phyloP scores from a whole-genome alignment of 2,329 filamentous ascomycete species.

The Xylaria sp. region DNA sequence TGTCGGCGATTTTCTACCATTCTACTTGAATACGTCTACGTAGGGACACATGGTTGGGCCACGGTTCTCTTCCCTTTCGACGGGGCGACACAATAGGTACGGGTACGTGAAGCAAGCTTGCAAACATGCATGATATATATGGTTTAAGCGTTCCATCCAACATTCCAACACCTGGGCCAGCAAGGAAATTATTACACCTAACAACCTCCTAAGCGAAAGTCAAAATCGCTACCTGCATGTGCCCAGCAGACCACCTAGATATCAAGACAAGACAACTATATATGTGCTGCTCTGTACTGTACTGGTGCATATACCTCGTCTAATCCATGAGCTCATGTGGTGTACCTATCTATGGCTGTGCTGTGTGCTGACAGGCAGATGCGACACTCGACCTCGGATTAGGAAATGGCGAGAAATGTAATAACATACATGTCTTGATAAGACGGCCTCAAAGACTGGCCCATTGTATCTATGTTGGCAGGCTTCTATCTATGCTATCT shows the following conservation, averaged over 20 bases:
- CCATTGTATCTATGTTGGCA: conserved; percentile 16
- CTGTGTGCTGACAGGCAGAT: conserved; percentile 16
- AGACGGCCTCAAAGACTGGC: conserved; percentile 20
- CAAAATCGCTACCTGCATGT: conserved; percentile 15
- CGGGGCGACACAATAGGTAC: conserved; percentile 13
- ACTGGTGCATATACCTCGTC: not conserved
- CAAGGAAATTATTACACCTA: conserved; percentile 18
- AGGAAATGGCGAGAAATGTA: conserved; percentile 14
- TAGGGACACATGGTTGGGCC: not conserved
- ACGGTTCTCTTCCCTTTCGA: conserved; percentile 13
- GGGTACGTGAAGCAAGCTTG: conserved; percentile 9
- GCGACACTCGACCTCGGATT: conserved; percentile 18
- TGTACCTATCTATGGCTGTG: not conserved
- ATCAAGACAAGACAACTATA: not conserved
- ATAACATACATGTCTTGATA: conserved; percentile 25
- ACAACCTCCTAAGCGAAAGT: conserved; percentile 20
- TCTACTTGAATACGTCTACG: not conserved
- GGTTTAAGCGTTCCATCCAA: conserved; percentile 24
- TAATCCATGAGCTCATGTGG: not conserved
- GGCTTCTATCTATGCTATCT: conserved; percentile 13
- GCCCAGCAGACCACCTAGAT: not conserved
- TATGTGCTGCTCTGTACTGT: not conserved
- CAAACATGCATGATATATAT: conserved; percentile 21
- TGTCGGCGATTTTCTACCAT: not conserved
- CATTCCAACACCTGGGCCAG: conserved; percentile 19